Evolutionary conservation across 2,329 filamentous ascomycete genomes (phyloP), one percentile per base, ranked within the genome.

Genomic region (Penicillium sp.): DNA sequence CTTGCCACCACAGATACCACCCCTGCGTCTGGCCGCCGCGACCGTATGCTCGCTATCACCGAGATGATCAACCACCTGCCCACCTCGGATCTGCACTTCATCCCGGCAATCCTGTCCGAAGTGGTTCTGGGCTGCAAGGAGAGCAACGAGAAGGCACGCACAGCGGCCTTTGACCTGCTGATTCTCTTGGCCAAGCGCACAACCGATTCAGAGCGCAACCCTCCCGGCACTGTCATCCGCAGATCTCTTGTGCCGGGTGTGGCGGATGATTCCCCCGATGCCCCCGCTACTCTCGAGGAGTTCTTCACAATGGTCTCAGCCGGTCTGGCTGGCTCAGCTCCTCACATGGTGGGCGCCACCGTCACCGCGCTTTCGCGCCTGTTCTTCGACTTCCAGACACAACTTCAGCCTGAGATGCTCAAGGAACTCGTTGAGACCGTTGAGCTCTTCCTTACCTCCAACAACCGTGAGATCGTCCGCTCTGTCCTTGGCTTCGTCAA

Each of bases 241-340:
- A 96, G 96, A 75, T 88, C 86, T 66, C 91, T 93, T 72, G 89
- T 97, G 3, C 84, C 91, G 2, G 87, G 93, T 72, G 96, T 97
- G 91, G 85, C 91, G 4, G 79, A 84, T 48, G 87, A 96, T 73
- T 89, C 92, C 0, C 88, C 90, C 2, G 81, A 87, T 33, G 92
- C 89, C 4, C 81, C 85, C 3, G 93, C 94, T 21, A 93, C 84
- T 42, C 84, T 99, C 38, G 93, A 97, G 69, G 94, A 97, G 75
- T 97, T 92, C 77, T 91, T 97, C 79, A 97, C 93, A 55, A 99
- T 99, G 94, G 90, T 97, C 31, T 96, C 91, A 65, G 94, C 94
- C 49, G 94, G 94, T 77, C 84, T 99, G 53, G 94, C 93, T 2
- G 93, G 93, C 56, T 89, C 88, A 67, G 93, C 92, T 12, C 93